Evolutionary conservation across 805 yeast genomes (phyloP).

Genomic region (Candida qinlingensis): DNA sequence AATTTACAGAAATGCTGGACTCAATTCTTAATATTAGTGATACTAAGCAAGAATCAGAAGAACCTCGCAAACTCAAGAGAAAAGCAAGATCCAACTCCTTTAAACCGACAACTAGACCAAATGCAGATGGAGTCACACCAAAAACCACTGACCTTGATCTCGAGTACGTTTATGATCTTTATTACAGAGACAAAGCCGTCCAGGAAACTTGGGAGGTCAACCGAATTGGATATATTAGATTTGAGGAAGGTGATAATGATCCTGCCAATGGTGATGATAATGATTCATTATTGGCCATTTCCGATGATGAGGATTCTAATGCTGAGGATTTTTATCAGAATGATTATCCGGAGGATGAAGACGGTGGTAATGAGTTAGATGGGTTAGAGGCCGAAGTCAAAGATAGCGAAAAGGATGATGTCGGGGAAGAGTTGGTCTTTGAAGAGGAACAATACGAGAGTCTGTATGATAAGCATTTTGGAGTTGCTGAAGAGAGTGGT

Average conservation of each 20-base stretch:
- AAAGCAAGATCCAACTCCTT: conserved; percentile 14
- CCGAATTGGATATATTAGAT: conserved; percentile 31
- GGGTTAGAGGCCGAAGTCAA: conserved; percentile 8
- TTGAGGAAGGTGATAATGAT: conserved; percentile 36
- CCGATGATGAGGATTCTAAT: conserved; percentile 81
- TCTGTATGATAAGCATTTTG: conserved; percentile 4
- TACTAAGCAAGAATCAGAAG: conserved; percentile 12
- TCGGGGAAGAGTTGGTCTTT: not conserved
- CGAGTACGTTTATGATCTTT: conserved; percentile 93
- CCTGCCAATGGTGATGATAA: conserved; percentile 28
- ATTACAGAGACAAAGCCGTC: conserved; percentile 58
- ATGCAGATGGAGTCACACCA: not conserved
- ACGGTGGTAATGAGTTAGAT: conserved; percentile 37
- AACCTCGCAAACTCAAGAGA: conserved; percentile 13
- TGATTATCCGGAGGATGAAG: conserved; percentile 94
- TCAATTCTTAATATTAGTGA: conserved; percentile 44
- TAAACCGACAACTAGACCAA: not conserved
- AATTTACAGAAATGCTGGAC: conserved; percentile 70
- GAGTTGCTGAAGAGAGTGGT: not conserved
- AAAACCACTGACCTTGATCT: conserved; percentile 22
- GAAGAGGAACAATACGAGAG: conserved; percentile 5
- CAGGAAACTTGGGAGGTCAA: conserved; percentile 40
- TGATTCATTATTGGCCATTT: conserved; percentile 35
- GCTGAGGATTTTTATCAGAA: conserved; percentile 90
- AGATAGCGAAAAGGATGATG: not conserved